Evolutionary conservation across 305 asterid species (phyloP), one percentile per base, ranked within the genome.

Genomic region (Plantago coronopus): DNA sequence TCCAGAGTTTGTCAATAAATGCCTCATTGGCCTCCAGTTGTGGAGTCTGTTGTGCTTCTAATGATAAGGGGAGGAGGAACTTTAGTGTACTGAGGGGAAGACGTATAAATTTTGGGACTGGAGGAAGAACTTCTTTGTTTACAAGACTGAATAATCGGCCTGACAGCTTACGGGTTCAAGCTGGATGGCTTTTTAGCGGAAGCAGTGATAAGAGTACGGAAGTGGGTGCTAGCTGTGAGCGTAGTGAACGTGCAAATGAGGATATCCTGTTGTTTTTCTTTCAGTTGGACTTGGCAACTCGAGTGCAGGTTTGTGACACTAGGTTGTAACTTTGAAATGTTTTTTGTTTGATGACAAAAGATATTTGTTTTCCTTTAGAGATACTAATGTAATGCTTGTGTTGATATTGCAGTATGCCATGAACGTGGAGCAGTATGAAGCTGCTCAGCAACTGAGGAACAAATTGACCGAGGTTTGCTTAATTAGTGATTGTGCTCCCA

Each of bases 231-330:
- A 79, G 81, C 61, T 68, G 74, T 60, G 99, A 89, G 82, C 96
- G 79, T 43, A 93, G 99, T 70, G 97, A 89, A 70, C 85, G 72
- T 58, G 96, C 81, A 42, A 87, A 87, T 66, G 97, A 89, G 69
- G 95, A 93, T 77, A 89, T 93, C 56, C 68, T 93, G 61, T 87
- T 93, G 97, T 87, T 93, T 76, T 89, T 87, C 81, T 93, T 86
- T 78, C 95, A 89, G 78, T 84, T 93, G 65, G 97, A 93, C 69
- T 77, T 93, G 86, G 95, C 88, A 31, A 87, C 95, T 18, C 81
- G 95, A 42, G 96, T 89, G 34, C 99, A 93, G 96, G 99, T 93
- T 61, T 46, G 56, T 57, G 47, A 57, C 55, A 57, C 62, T 59
- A 17, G 54, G 44, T 23, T 54, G 46, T 57, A 38, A 34, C 49